phyloP scores from a whole-genome alignment of 768 basidiomycete species.

The Boletus vinaceobasis region DNA sequence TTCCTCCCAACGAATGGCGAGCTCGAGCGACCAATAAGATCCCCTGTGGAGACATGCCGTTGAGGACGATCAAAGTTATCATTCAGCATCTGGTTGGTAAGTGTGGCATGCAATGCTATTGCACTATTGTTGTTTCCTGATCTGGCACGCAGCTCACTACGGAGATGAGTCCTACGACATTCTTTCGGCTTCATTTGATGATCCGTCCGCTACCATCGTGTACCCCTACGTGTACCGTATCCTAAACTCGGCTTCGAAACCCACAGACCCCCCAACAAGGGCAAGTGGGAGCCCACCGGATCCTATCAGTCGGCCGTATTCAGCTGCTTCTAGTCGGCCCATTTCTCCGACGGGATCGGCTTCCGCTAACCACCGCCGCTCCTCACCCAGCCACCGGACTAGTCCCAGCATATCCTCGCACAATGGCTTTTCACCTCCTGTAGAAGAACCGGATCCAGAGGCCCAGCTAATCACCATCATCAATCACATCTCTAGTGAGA shows the following conservation, averaged over 20 bases:
- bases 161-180: constrained; percentile 90
- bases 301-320: constrained; percentile 44
- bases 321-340: constrained; percentile 64
- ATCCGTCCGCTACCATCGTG: constrained; percentile 95
- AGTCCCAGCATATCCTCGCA: constrained; percentile 66
- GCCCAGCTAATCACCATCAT: constrained; percentile 79
- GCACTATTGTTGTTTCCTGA: constrained; percentile 17
- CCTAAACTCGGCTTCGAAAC: constrained; percentile 62
- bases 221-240: constrained; percentile 95
- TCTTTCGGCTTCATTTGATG: constrained; percentile 86
- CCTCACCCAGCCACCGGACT: constrained; percentile 62
- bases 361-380: constrained; percentile 51
- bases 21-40: constrained; percentile 86
- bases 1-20: constrained; percentile 96
- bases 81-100: constrained; percentile 94
- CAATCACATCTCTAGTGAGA: constrained; percentile 83
- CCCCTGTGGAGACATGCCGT: constrained; percentile 96
- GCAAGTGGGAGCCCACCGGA: constrained; percentile 31
- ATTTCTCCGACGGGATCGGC: constrained; percentile 67
- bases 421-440: constrained; percentile 50
- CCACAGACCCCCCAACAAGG: constrained; percentile 33
- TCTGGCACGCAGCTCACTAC: constrained; percentile 56
- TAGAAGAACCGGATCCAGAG: constrained; percentile 84
- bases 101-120: constrained; percentile 32
- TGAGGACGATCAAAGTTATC: constrained; percentile 96